Evolutionary conservation across 164 flowering plant genomes (phyloP).

Genomic region (Berberis vulgaris): DNA sequence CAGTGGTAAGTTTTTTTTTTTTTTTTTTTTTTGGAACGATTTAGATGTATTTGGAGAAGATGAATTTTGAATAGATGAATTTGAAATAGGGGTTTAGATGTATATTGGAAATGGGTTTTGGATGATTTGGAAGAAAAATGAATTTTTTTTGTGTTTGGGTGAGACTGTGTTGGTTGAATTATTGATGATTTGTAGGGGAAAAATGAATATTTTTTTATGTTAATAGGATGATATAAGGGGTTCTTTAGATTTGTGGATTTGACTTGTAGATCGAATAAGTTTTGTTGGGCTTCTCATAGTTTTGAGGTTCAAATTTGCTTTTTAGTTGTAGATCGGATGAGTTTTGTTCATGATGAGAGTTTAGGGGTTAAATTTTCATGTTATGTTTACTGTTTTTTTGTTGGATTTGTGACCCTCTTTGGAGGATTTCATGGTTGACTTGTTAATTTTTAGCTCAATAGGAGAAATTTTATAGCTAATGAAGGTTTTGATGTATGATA

Average conservation of each 20-base stretch:
- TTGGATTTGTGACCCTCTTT: no score
- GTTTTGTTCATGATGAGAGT: no score
- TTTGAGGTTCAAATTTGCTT: no score
- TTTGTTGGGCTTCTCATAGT: no score
- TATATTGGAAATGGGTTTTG: neutral
- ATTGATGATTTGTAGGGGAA: neutral
- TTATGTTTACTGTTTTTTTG: no score
- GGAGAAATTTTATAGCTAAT: neutral
- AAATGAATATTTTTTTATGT: neutral
- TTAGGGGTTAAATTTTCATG: no score
- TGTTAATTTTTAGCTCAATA: no score
- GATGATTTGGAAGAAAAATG: neutral
- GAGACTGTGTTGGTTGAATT: neutral
- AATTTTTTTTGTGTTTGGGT: neutral
- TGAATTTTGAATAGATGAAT: neutral
- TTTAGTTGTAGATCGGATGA: no score
- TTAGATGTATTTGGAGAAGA: neutral
- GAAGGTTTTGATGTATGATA: neutral
- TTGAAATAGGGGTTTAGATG: neutral
- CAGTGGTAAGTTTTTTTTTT: constrained; percentile 17
- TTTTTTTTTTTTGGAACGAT: neutral
- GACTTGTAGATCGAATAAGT: no score
- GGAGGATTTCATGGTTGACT: no score
- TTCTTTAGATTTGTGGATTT: no score
- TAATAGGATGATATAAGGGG: no score